Base-by-base conservation (phyloP, 2,329 filamentous ascomycete species). In the Akanthomyces dipterigenus region DNA sequence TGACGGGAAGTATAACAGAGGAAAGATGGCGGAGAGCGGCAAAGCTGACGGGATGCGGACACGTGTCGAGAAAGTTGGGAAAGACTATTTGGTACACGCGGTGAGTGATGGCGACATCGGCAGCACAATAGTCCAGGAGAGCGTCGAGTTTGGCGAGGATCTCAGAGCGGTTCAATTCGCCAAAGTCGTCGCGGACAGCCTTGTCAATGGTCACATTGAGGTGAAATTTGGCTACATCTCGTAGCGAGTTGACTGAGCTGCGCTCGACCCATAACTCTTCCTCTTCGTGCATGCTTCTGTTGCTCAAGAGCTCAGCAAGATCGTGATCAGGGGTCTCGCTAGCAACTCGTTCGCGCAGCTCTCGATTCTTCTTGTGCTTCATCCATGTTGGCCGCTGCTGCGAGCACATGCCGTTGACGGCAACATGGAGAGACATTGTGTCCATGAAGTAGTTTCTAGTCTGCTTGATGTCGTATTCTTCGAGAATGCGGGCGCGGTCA, bases 371-470 rank as follows among this genome's bases (percentile, higher is more conserved):
- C 71, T 91, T 90, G 73, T 96, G 91, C 73, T 91, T 96, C 88
- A 97, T 92, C 95, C 95, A 99, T 0, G 91, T 96, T 9, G 96
- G 95, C 55, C 95, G 85, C 73, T 99, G 95, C 66, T 90, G 88
- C 24, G 95, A 98, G 75, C 95, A 99, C 95, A 99, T 99, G 64
- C 95, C 95, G 71, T 99, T 99, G 26, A 96, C 93, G 2, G 96
- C 96, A 8, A 96, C 93, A 72, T 99, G 95, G 22, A 99, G 78
- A 1, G 93, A 98, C 95, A 99, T 99, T 34, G 95, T 99, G 72
- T 99, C 95, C 56, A 99, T 76, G 71, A 96, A 99, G 48, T 85
- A 88, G 67, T 92, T 98, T 43, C 86, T 85, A 1, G 91, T 88
- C 72, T 97, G 93, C 60, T 85, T 80, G 45, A 98, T 75, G 68